Percentiles rank a stretch among this genome's conserved stretches.
Conservation (phyloP, 306 rosid genomes). For the Rosa chinensis region DNA sequence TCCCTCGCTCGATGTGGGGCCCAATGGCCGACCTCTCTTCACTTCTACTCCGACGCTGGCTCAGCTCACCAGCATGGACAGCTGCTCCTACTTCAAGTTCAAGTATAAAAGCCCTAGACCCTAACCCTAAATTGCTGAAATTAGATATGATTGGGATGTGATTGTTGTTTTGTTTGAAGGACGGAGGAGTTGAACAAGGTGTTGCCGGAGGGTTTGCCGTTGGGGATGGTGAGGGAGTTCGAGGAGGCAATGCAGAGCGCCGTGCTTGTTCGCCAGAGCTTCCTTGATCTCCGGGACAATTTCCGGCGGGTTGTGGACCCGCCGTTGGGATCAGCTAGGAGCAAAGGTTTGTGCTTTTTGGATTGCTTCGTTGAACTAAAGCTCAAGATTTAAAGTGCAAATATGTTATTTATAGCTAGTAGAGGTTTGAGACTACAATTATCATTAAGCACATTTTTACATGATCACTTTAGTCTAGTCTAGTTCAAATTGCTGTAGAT, state of each 20-base stretch:
- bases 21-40: slow-evolving; percentile 70
- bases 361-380: background rate
- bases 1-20: slow-evolving; percentile 68
- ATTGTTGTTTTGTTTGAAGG: slow-evolving; percentile 30
- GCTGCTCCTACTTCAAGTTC: slow-evolving; percentile 63
- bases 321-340: slow-evolving; percentile 46
- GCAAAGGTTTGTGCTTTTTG: slow-evolving; percentile 46
- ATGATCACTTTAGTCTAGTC: background rate
- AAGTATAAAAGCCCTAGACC: slow-evolving; percentile 35
- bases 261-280: slow-evolving; percentile 72
- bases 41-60: slow-evolving; percentile 57
- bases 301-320: slow-evolving; percentile 77
- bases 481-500: background rate
- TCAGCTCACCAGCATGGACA: slow-evolving; percentile 50
- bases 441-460: background rate
- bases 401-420: background rate
- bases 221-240: slow-evolving; percentile 86
- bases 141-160: slow-evolving; percentile 4
- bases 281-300: slow-evolving; percentile 85
- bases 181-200: slow-evolving; percentile 51
- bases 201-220: slow-evolving; percentile 83
- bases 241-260: slow-evolving; percentile 72
- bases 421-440: too few relatives aligned
- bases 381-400: background rate
- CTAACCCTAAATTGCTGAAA: background rate